Percentiles rank a stretch among this genome's conserved stretches.
Conservation (phyloP, 164 flowering plant genomes). For the Cinnamomum chago region DNA sequence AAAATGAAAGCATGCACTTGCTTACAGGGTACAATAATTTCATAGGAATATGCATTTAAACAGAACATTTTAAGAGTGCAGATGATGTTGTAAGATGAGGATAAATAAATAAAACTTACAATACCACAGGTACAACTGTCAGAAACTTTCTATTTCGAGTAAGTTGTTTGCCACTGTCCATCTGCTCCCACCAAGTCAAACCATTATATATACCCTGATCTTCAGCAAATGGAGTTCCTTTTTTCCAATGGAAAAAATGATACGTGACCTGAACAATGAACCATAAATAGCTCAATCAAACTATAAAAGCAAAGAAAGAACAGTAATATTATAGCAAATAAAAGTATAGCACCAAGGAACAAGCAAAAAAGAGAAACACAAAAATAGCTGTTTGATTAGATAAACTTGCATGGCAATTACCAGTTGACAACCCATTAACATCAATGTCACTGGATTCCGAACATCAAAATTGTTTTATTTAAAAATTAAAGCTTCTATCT, state of each 20-base stretch:
- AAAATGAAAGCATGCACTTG: neutral
- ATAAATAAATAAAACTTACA: conserved; percentile 37
- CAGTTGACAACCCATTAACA: too few relatives aligned
- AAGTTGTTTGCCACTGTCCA: conserved; percentile 66
- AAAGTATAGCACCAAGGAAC: too few relatives aligned
- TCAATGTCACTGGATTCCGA: too few relatives aligned
- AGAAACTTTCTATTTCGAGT: conserved; percentile 62
- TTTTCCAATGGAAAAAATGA: conserved; percentile 64
- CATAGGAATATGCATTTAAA: neutral
- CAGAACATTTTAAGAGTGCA: neutral
- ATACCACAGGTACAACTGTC: conserved; percentile 62
- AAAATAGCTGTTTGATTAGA: too few relatives aligned
- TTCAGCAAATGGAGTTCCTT: conserved; percentile 74
- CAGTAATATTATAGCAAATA: too few relatives aligned
- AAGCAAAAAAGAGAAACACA: too few relatives aligned
- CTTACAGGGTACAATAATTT: neutral
- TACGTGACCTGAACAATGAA: conserved; percentile 7
- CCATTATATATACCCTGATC: conserved; percentile 73
- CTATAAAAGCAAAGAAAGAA: neutral
- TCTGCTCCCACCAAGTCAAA: conserved; percentile 82
- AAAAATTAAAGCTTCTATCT: too few relatives aligned
- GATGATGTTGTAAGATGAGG: neutral
- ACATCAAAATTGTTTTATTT: too few relatives aligned
- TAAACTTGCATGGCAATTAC: too few relatives aligned
- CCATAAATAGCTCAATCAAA: neutral